phyloP scores from a whole-genome alignment of 2,329 filamentous ascomycete genomes.

The Aureobasidium sp. region DNA sequence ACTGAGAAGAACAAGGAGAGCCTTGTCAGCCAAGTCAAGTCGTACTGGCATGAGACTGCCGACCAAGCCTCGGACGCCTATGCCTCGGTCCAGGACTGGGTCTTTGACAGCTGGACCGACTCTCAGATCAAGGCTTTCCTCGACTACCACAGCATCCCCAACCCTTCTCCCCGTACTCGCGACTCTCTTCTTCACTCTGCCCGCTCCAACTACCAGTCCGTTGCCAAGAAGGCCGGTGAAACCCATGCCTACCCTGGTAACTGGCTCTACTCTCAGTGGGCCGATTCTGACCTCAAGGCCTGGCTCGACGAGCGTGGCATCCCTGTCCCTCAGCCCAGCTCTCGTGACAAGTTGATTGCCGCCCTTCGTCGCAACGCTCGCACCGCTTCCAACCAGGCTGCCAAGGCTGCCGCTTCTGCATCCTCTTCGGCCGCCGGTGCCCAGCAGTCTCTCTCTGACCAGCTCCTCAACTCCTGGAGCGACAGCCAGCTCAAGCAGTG shows the following conservation, averaged over 20 bases:
- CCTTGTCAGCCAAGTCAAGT: conserved; percentile 62
- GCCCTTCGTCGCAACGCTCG: conserved; percentile 85
- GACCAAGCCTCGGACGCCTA: conserved; percentile 69
- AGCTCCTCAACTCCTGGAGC: conserved; percentile 82
- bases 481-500: conserved; percentile 88
- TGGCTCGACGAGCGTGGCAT: conserved; percentile 88
- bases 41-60: conserved; percentile 70
- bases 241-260: conserved; percentile 82
- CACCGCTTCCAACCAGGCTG: conserved; percentile 35
- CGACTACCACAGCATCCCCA: conserved; percentile 79
- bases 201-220: conserved; percentile 71
- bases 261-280: conserved; percentile 90
- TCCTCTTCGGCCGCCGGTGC: conserved; percentile 51
- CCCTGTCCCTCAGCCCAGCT: conserved; percentile 74
- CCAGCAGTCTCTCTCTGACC: conserved; percentile 70
- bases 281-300: conserved; percentile 85
- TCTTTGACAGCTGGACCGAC: conserved; percentile 91
- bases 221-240: conserved; percentile 70
- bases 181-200: conserved; percentile 72
- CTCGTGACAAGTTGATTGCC: conserved; percentile 81
- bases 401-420: conserved; percentile 57
- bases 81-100: conserved; percentile 73
- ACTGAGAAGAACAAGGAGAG: conserved; percentile 62
- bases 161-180: conserved; percentile 78
- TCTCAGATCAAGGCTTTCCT: conserved; percentile 90